These are phyloP conservation scores for Citrullus amarus DNA, from an alignment of 306 rosid genomes.

Conservation along the genomic window DNA sequence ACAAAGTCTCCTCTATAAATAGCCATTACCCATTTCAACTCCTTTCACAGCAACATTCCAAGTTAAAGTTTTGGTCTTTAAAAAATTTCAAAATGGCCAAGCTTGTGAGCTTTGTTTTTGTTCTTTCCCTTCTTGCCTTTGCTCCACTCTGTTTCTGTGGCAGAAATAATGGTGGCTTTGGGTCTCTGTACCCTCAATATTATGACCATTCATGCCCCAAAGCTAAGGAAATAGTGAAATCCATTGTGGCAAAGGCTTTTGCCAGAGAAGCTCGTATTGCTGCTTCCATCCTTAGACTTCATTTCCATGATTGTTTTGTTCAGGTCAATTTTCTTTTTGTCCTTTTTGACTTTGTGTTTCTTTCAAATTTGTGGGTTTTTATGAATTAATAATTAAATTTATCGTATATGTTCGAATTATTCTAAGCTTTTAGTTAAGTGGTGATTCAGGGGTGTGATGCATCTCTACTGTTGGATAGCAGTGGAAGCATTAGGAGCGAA, in stretches of 20 bases:
- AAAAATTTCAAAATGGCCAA: slow-evolving; percentile 25
- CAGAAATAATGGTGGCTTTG: slow-evolving; percentile 20
- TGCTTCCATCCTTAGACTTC: slow-evolving; percentile 78
- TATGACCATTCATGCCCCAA: slow-evolving; percentile 61
- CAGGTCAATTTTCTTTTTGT: slow-evolving; percentile 26
- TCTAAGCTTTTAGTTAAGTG: background rate
- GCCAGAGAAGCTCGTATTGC: slow-evolving; percentile 59
- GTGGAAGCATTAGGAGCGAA: slow-evolving; percentile 45
- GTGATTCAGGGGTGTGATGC: slow-evolving; percentile 78
- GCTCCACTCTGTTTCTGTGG: slow-evolving; percentile 38
- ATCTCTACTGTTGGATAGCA: slow-evolving; percentile 59
- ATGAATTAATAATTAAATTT: background rate
- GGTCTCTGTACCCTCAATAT: slow-evolving; percentile 55
- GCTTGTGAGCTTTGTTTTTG: slow-evolving; percentile 20
- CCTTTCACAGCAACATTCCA: slow-evolving; percentile 11
- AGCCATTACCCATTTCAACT: slow-evolving; percentile 7
- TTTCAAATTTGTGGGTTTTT: background rate
- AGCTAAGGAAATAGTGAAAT: slow-evolving; percentile 55
- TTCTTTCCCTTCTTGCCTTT: slow-evolving; percentile 46
- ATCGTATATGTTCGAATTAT: background rate
- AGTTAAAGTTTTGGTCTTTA: background rate
- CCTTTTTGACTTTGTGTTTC: background rate
- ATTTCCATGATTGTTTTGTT: slow-evolving; percentile 91
- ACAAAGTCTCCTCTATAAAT: slow-evolving; percentile 28
- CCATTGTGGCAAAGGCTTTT: slow-evolving; percentile 52